Conservation (phyloP, 345 rosid species). For the Eutrema japonicum region DNA sequence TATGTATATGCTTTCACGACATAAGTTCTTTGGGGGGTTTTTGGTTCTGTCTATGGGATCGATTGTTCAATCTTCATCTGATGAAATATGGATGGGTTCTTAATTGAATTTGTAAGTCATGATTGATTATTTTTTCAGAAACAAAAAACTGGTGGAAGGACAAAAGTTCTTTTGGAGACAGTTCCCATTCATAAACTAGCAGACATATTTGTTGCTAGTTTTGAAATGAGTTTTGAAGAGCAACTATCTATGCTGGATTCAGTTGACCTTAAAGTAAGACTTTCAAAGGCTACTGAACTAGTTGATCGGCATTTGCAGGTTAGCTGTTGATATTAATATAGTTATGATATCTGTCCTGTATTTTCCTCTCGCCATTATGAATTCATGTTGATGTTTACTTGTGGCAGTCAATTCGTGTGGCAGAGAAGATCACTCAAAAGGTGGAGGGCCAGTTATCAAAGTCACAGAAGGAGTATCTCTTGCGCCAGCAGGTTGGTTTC, state of each 20-base stretch:
- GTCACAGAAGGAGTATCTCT: conserved; percentile 98
- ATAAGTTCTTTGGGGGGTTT: conserved; percentile 16
- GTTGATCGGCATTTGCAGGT: conserved; percentile 99
- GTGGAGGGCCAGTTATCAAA: conserved; percentile 98
- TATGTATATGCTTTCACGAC: conserved; percentile 18
- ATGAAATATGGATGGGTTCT: conserved; percentile 1
- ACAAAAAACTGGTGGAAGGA: conserved; percentile 94
- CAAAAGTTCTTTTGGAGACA: conserved; percentile 94
- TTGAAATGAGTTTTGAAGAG: conserved; percentile 98
- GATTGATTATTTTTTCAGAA: conserved; percentile 55
- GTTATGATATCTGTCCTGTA: conserved; percentile 23
- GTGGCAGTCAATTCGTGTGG: conserved; percentile 97
- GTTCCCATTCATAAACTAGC: conserved; percentile 97
- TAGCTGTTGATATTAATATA: conserved; percentile 32
- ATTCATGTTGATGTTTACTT: conserved; percentile 44
- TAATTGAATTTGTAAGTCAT: conserved; percentile 25
- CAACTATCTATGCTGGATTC: conserved; percentile 95
- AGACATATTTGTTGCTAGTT: conserved; percentile 99
- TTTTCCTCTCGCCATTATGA: conserved; percentile 33
- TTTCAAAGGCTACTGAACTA: conserved; percentile 94
- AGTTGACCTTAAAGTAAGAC: conserved; percentile 87
- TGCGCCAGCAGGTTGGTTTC: conserved; percentile 93
- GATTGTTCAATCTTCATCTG: conserved; percentile 15
- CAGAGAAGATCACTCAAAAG: conserved; percentile 98
- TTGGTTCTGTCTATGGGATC: conserved; percentile 15